Evolutionary conservation across 129 eudicot species (phyloP).

Genomic region (Arctium minus): DNA sequence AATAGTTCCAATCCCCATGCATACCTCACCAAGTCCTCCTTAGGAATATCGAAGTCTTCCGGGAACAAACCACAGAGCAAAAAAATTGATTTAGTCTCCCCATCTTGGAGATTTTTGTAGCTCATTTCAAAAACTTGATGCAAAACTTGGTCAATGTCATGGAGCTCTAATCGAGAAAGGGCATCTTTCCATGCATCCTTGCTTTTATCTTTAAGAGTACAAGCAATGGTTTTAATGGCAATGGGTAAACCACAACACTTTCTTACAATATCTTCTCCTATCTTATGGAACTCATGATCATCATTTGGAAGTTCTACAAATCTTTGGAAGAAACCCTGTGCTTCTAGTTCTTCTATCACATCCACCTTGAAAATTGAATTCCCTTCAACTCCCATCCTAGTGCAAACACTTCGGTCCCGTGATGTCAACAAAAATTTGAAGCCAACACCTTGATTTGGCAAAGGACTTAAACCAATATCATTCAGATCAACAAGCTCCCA

Average conservation of each 20-base stretch:
- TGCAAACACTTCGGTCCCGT: not conserved
- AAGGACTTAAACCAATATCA: constrained; percentile 5
- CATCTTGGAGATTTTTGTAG: not conserved
- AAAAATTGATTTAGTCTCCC: not conserved
- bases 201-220: not conserved
- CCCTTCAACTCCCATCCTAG: not conserved
- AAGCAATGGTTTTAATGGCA: not conserved
- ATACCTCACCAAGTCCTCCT: not conserved
- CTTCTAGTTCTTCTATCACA: not conserved
- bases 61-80: constrained; percentile 7
- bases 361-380: not conserved
- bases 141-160: not conserved
- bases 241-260: not conserved
- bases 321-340: not conserved
- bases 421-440: constrained; percentile 3
- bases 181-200: not conserved
- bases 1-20: not conserved
- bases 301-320: not conserved
- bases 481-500: not conserved
- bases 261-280: not conserved
- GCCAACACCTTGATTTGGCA: not conserved
- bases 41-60: not conserved
- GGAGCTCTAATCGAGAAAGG: not conserved
- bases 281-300: not conserved
- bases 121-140: not conserved